Conservation (phyloP, 352 stramenopile species). For the Chrysophaeum taylorii region DNA sequence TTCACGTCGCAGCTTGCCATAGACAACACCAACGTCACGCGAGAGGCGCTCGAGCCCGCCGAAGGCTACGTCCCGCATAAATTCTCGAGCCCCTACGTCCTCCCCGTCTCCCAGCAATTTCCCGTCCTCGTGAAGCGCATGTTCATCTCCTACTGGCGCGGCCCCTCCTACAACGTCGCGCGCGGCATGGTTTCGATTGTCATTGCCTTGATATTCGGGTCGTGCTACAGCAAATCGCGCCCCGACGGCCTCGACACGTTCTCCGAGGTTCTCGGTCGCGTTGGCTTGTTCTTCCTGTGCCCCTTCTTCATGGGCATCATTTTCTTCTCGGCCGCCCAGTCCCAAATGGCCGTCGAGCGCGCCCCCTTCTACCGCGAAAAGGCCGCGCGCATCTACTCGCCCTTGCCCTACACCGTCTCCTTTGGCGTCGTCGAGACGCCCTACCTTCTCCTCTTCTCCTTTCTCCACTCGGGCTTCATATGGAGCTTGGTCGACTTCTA, state of each 20-base stretch:
- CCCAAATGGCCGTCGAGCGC: constrained; percentile 60
- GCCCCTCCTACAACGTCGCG: constrained; percentile 68
- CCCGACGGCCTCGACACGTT: constrained; percentile 6
- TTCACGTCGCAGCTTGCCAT: constrained; percentile 27
- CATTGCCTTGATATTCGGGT: constrained; percentile 61
- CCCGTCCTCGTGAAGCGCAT: constrained; percentile 47
- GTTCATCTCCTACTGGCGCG: constrained; percentile 66
- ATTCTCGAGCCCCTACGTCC: constrained; percentile 26
- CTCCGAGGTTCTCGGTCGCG: background rate
- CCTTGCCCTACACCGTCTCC: constrained; percentile 58
- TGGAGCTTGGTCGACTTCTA: constrained; percentile 56
- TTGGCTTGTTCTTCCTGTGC: constrained; percentile 33
- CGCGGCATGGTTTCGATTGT: constrained; percentile 56
- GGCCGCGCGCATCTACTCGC: constrained; percentile 71
- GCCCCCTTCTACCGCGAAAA: constrained; percentile 80
- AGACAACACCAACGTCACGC: constrained; percentile 33
- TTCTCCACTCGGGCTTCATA: constrained; percentile 51
- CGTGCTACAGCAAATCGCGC: constrained; percentile 50
- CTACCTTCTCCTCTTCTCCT: constrained; percentile 51
- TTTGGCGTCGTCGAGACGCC: constrained; percentile 66
- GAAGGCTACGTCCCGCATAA: constrained; percentile 21
- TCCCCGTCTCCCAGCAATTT: constrained; percentile 34
- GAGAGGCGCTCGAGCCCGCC: constrained; percentile 31
- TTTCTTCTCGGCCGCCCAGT: constrained; percentile 47
- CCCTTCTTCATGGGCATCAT: constrained; percentile 43